Conservation (phyloP, 2,329 filamentous ascomycete genomes). For the Ilyonectria destructans region DNA sequence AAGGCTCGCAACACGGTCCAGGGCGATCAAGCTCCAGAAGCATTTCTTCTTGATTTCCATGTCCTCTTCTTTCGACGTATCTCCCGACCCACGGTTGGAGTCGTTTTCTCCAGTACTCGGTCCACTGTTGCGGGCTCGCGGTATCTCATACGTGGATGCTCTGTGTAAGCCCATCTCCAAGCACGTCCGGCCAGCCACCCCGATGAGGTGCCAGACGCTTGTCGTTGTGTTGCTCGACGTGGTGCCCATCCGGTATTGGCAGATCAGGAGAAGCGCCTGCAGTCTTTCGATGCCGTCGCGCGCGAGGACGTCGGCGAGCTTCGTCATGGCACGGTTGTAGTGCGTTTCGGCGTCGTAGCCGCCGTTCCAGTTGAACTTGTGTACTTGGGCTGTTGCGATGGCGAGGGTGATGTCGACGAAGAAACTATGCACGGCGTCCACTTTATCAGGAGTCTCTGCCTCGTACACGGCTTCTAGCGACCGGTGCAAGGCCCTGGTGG, state of each 20-base stretch:
- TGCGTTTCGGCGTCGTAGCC: slow-evolving; percentile 61
- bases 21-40: slow-evolving; percentile 61
- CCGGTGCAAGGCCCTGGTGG: slow-evolving; percentile 48
- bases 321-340: slow-evolving; percentile 57
- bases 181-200: slow-evolving; percentile 59
- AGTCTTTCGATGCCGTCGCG: slow-evolving; percentile 55
- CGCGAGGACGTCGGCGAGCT: slow-evolving; percentile 56
- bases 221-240: slow-evolving; percentile 57
- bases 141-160: slow-evolving; percentile 53
- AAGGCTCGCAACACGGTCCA: slow-evolving; percentile 57
- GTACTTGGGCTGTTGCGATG: slow-evolving; percentile 60
- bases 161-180: slow-evolving; percentile 60
- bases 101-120: background rate
- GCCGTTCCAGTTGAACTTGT: slow-evolving; percentile 62
- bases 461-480: slow-evolving; percentile 53
- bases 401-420: slow-evolving; percentile 62
- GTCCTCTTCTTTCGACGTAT: slow-evolving; percentile 40
- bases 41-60: slow-evolving; percentile 57
- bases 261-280: slow-evolving; percentile 61
- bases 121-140: background rate
- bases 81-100: background rate
- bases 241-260: slow-evolving; percentile 61
- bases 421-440: slow-evolving; percentile 54
- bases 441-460: slow-evolving; percentile 38
- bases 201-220: slow-evolving; percentile 63